Evolutionary conservation across 139 green algal genomes (phyloP), one percentile per base, ranked within the genome.

Genomic region (Microglena sp.): DNA sequence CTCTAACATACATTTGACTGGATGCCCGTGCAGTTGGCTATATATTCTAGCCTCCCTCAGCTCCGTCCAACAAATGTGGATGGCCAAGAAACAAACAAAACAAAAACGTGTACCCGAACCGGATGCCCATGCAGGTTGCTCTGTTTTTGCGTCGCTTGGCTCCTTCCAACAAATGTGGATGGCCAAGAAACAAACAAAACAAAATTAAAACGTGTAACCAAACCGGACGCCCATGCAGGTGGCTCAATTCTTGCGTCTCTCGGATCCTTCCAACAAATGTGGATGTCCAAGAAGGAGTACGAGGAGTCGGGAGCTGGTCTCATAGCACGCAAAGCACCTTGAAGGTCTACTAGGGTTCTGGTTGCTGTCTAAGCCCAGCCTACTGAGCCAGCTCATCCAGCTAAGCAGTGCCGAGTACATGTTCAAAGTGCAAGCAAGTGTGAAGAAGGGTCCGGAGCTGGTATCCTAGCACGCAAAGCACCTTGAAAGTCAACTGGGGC

Each of bases 151-250:
- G 8, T 93, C 79, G 3, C 76, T 98, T 36, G 92, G 92, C 7
- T 89, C 87, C 3, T 98, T 98, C 76, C 92, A 98, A 66, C 92
- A 97, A 72, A 92, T 97, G 89, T 98, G 92, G 92, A 90, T 97
- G 83, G 89, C 75, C 29, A 90, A 89, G 57, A 68, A 76, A n/a
- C n/a, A n/a, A n/a, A n/a, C 11, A 50, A 50, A 50, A 50, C 8
- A 8, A 8, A 8, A 50, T 15, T 58, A 8, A n/a, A 15, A 30
- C 5, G 6, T 24, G 6, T 30, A 32, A 50, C 40, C 40, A 11
- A 50, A 11, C 18, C 18, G 40, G 11, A 18, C 40, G 18, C 40
- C 15, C 53, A 8, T 67, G 34, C 74, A 90, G 88, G 88, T 46
- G 92, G 92, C 33, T 96, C 87, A 58, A 97, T 98, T 63, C 82